A percentile compares a stretch with the other conserved stretches of the same genome.
Evolutionary conservation across 148 eudicot species (phyloP).

Genomic region (Talinum fruticosum): DNA sequence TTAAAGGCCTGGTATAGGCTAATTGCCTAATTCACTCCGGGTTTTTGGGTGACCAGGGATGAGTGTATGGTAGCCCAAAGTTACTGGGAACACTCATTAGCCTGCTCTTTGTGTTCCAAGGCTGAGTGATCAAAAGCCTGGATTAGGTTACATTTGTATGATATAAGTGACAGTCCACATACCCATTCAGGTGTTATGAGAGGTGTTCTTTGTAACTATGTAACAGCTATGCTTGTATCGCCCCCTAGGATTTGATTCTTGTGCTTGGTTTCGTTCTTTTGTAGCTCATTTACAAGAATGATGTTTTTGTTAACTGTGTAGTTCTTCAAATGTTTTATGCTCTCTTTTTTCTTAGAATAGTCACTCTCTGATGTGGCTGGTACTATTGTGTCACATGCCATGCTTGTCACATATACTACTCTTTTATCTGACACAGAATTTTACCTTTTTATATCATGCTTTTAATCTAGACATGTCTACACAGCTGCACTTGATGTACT

Average conservation of each 20-base stretch:
- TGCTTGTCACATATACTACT: not conserved
- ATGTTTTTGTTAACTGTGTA: not conserved
- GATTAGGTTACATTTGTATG: not conserved
- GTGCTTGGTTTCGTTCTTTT: not conserved
- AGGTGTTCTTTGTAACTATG: not conserved
- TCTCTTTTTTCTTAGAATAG: not conserved
- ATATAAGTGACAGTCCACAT: not conserved
- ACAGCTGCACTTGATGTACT: conserved; percentile 89
- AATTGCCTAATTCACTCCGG: not conserved
- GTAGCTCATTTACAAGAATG: not conserved
- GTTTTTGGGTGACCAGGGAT: not conserved
- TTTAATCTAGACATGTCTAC: conserved; percentile 57
- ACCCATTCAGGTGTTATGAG: not conserved
- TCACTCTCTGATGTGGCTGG: not conserved
- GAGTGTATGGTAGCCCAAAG: not conserved
- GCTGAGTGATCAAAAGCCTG: not conserved
- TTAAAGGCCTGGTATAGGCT: not conserved
- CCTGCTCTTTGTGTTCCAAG: not conserved
- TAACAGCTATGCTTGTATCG: not conserved
- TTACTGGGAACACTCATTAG: not conserved
- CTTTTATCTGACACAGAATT: conserved; percentile 7
- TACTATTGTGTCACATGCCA: not conserved
- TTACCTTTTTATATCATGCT: conserved; percentile 20
- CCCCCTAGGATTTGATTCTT: not conserved
- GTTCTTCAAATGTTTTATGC: not conserved